Base-by-base conservation (phyloP, 1,139 yeast species). In the Hansenula sp. region DNA sequence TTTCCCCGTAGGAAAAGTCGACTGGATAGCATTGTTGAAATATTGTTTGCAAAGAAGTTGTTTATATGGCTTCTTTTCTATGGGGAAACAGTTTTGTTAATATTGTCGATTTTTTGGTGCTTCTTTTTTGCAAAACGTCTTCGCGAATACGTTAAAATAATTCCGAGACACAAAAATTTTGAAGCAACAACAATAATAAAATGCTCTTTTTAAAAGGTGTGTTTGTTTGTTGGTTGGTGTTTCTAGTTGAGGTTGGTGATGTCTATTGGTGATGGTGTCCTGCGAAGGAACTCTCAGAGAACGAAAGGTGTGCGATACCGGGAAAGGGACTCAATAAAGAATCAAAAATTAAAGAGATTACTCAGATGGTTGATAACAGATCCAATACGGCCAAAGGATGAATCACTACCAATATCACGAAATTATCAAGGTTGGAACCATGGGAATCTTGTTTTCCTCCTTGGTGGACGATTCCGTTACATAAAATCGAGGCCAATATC, bases 381-480 rank as follows among this genome's bases (percentile, higher is more conserved):
- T 11, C 46, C 46, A 1, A 8, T 28, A 11, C 36, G 22, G 10
- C 28, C 25, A 2, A 16, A 25, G 5, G 24, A 28, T 20, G 26
- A 22, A 13, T 3, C 18, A 20, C 13, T 17, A 14, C 32, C 29
- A 20, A 17, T 24, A n/a, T 20, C 26, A 10, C 40, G 44, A 27
- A 61, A 58, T 67, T 49, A 66, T 68, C 60, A 53, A 62, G 68
- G 52, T 60, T 71, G 63, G 75, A 66, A 54, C 57, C 64, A 48
- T n/a, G 53, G 59, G 34, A 64, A 62, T 30, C 63, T 62, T 36
- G 42, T 75, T 4, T 84, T 73, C 58, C 60, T 82, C 4, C 64
- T 76, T 42, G 94, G 94, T 7, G 95, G 95, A 0, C 60, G 89
- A 30, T 56, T 80, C 35, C 62, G 79, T 29, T 61, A 61, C 1